Percentiles rank a stretch among this genome's conserved stretches.
Evolutionary conservation across 768 basidiomycete genomes (phyloP).

Genomic region (Fibroporia radiculosa): DNA sequence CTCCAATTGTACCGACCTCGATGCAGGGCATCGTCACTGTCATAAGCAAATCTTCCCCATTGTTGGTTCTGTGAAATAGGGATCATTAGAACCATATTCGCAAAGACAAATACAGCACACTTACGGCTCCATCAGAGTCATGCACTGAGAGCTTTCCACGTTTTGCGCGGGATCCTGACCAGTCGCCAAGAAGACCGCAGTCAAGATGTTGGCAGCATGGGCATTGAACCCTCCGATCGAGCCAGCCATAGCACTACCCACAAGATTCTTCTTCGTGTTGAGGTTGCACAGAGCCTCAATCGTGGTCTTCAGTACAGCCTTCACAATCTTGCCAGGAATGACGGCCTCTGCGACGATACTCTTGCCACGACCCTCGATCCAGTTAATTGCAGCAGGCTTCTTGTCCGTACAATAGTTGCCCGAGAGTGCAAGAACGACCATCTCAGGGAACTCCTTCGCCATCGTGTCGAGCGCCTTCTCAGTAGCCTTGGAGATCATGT

Average conservation of each 20-base stretch:
- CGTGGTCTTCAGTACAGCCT: conserved; percentile 90
- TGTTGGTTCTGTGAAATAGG: conserved; percentile 57
- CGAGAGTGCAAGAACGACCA: conserved; percentile 84
- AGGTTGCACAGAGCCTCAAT: conserved; percentile 84
- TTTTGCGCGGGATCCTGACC: conserved; percentile 99
- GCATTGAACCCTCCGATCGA: conserved; percentile 98
- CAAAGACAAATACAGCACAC: conserved; percentile 27
- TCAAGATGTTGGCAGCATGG: conserved; percentile 95
- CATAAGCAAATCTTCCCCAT: conserved; percentile 85
- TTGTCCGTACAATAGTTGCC: conserved; percentile 99
- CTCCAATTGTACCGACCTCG: conserved; percentile 97
- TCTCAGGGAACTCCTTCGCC: conserved; percentile 77
- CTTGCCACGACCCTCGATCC: conserved; percentile 99
- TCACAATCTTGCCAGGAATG: conserved; percentile 82
- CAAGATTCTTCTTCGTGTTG: conserved; percentile 94
- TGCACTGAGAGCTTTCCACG: conserved; percentile 97
- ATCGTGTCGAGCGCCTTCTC: conserved; percentile 87
- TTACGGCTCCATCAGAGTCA: conserved; percentile 98
- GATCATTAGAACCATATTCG: conserved; percentile 2
- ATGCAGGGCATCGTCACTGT: conserved; percentile 98
- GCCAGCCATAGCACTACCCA: conserved; percentile 98
- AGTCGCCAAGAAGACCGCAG: conserved; percentile 91
- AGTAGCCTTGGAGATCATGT: conserved; percentile 99
- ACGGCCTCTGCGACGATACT: conserved; percentile 95
- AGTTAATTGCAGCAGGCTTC: conserved; percentile 99